Conservation (phyloP, 345 rosid species). For the Erodium maritimum region DNA sequence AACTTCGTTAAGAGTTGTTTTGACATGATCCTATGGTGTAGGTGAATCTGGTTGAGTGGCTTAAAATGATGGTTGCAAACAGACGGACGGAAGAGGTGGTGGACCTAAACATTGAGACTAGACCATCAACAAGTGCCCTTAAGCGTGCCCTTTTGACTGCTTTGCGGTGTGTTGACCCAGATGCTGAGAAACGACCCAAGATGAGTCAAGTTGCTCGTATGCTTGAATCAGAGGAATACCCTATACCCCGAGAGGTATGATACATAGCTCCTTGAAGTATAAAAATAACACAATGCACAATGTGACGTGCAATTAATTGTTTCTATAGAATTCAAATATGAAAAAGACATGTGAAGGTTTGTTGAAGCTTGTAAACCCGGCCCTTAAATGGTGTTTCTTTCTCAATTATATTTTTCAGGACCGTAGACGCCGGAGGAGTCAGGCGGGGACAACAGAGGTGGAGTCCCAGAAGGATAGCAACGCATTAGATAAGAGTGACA, state of each 20-base stretch:
- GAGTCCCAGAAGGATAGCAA: constrained; percentile 37
- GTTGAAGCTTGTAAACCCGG: too few species aligned
- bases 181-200: constrained; percentile 82
- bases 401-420: constrained; percentile 32
- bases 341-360: too few species aligned
- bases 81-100: constrained; percentile 77
- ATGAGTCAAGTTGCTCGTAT: constrained; percentile 94
- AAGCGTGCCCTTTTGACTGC: constrained; percentile 89
- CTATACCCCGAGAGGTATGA: constrained; percentile 72
- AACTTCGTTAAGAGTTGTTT: neutral
- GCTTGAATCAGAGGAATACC: constrained; percentile 92
- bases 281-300: too few species aligned
- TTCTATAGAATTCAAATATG: too few species aligned
- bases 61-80: constrained; percentile 84
- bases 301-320: too few species aligned
- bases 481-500: constrained; percentile 34
- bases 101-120: constrained; percentile 59
- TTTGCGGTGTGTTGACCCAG: constrained; percentile 93
- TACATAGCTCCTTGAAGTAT: constrained; percentile 1
- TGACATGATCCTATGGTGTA: constrained; percentile 7
- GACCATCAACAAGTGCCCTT: constrained; percentile 76
- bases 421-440: constrained; percentile 58
- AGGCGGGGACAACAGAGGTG: constrained; percentile 19
- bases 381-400: neutral
- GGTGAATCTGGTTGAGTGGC: constrained; percentile 96